phyloP scores from a whole-genome alignment of 768 basidiomycete genomes.

The Mycena albidolilacea region DNA sequence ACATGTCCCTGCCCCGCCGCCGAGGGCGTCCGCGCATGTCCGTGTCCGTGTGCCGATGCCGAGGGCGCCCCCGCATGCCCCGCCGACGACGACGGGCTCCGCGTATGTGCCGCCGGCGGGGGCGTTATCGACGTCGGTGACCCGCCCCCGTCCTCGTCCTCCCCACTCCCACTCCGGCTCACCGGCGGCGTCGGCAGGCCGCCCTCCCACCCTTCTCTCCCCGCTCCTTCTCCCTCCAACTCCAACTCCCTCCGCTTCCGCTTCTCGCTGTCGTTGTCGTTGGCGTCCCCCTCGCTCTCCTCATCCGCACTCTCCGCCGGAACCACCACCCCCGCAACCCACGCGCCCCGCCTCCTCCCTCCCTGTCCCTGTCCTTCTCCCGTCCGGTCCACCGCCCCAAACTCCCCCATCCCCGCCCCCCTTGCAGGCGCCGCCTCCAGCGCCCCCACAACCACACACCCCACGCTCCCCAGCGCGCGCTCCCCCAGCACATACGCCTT shows the following conservation, averaged over 20 bases:
- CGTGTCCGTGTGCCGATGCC: neutral
- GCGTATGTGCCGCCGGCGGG: neutral
- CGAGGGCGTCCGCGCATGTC: neutral
- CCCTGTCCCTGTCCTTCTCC: neutral
- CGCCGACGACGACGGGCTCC: neutral
- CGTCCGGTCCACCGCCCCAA: too few species aligned
- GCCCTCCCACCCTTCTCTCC: neutral
- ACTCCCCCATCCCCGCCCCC: neutral
- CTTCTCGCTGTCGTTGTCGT: neutral
- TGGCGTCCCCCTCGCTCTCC: neutral
- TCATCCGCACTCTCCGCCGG: neutral
- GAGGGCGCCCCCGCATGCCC: neutral
- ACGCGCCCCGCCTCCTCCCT: slow-evolving; percentile 19
- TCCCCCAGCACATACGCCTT: slow-evolving; percentile 37
- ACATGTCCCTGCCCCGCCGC: neutral
- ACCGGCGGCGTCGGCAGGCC: slow-evolving; percentile 39
- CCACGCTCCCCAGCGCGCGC: slow-evolving; percentile 31
- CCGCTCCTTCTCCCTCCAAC: neutral
- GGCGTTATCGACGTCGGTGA: too few species aligned
- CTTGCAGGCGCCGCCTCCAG: slow-evolving; percentile 12
- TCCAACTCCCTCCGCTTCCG: neutral
- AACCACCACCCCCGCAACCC: slow-evolving; percentile 29
- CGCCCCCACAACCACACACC: slow-evolving; percentile 36
- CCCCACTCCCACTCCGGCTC: slow-evolving; percentile 38
- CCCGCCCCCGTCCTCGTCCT: slow-evolving; percentile 14